phyloP scores from a whole-genome alignment of 1,139 yeast genomes.

The Diutina sp. region DNA sequence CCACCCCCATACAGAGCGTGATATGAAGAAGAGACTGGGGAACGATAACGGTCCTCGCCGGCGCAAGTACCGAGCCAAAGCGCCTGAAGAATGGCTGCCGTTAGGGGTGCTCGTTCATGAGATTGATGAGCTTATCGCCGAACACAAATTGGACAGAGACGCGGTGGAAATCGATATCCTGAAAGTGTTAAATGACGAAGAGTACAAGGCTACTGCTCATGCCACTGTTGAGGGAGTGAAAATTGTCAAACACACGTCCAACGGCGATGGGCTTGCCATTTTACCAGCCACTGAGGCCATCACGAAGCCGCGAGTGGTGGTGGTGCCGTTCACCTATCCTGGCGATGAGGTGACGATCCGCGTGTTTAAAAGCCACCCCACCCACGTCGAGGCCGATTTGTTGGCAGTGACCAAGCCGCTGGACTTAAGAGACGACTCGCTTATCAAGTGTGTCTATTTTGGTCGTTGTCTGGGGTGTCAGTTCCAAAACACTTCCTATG shows the following conservation, averaged over 20 bases:
- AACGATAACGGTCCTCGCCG: constrained; percentile 15
- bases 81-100: constrained; percentile 67
- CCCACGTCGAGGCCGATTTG: constrained; percentile 66
- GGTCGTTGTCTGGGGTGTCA: constrained; percentile 75
- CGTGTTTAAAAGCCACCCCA: constrained; percentile 69
- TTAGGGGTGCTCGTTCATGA: constrained; percentile 71
- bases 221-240: constrained; percentile 46
- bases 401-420: constrained; percentile 37
- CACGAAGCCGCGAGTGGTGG: constrained; percentile 25
- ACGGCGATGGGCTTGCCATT: constrained; percentile 69
- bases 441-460: constrained; percentile 33
- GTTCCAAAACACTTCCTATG: constrained; percentile 68
- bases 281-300: constrained; percentile 38
- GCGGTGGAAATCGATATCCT: constrained; percentile 51
- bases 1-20: not conserved
- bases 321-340: constrained; percentile 80
- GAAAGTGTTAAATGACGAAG: constrained; percentile 47
- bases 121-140: constrained; percentile 44
- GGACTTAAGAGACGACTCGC: constrained; percentile 32
- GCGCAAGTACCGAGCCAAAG: constrained; percentile 43
- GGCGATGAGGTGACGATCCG: constrained; percentile 67
- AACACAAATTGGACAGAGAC: constrained; percentile 28
- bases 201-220: constrained; percentile 39
- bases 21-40: not conserved
- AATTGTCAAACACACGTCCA: constrained; percentile 49